These are phyloP conservation scores for Paramecium pentaurelia DNA, from an alignment of 73 alveolate species.

Conservation along the genomic window DNA sequence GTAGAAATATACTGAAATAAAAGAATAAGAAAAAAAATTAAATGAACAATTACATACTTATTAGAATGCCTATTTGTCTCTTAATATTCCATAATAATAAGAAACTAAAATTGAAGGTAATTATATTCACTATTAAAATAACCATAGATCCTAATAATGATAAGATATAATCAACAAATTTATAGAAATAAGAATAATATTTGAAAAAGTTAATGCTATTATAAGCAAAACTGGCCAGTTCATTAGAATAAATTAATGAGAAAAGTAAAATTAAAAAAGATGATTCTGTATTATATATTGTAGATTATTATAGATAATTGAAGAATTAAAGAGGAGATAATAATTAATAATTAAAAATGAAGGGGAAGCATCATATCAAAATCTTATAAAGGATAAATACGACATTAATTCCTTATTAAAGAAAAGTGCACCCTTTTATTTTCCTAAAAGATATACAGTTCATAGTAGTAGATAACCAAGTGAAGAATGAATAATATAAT, in stretches of 20 bases:
- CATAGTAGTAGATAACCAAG: background rate
- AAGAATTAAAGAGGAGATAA: background rate
- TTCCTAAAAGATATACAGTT: background rate
- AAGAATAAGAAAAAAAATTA: background rate
- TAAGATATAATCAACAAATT: background rate
- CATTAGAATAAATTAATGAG: background rate
- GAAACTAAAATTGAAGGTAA: background rate
- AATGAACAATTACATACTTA: background rate
- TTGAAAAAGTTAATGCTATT: background rate
- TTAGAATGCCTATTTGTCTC: background rate
- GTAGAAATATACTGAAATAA: background rate
- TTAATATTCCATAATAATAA: background rate
- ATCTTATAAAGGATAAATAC: background rate
- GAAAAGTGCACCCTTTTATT: background rate
- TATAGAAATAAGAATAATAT: background rate
- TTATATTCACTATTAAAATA: background rate
- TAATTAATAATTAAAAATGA: background rate
- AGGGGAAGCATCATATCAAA: background rate
- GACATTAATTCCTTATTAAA: background rate
- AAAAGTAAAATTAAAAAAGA: background rate
- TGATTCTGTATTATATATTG: background rate
- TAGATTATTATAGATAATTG: background rate
- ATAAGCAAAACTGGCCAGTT: background rate
- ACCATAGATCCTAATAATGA: background rate
- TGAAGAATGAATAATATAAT: background rate